Conservation (phyloP, 768 basidiomycete genomes). For the Amanita polypyramis region DNA sequence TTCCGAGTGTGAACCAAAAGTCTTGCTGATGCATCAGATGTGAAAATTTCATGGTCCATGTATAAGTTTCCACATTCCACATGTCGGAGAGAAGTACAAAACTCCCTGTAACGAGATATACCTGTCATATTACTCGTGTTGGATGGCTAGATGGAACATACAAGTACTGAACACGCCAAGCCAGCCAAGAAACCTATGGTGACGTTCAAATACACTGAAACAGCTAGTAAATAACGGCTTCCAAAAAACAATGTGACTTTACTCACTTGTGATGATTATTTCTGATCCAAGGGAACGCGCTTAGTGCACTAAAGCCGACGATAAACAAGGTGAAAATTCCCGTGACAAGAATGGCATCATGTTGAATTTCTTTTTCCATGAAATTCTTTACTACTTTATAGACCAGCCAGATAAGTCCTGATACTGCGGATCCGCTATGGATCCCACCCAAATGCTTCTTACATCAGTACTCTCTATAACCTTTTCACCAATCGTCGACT, state of each 20-base stretch:
- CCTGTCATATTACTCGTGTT: background rate
- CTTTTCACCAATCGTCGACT: background rate
- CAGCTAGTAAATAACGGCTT: slow-evolving; percentile 3
- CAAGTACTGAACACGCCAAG: slow-evolving; percentile 40
- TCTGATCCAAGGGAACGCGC: slow-evolving; percentile 72
- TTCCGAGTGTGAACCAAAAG: slow-evolving; percentile 67
- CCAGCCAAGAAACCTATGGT: slow-evolving; percentile 77
- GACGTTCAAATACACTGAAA: slow-evolving; percentile 66
- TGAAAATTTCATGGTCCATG: slow-evolving; percentile 46
- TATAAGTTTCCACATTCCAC: slow-evolving; percentile 41
- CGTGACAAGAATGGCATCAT: slow-evolving; percentile 47
- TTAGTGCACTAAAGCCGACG: slow-evolving; percentile 47
- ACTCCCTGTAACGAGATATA: slow-evolving; percentile 28
- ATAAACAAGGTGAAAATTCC: slow-evolving; percentile 49
- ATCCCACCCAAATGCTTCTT: slow-evolving; percentile 67
- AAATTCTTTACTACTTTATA: slow-evolving; percentile 51
- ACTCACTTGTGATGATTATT: slow-evolving; percentile 74
- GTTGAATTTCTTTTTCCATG: slow-evolving; percentile 34
- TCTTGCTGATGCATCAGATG: slow-evolving; percentile 58
- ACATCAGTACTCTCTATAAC: slow-evolving; percentile 7
- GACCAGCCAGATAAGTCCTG: slow-evolving; percentile 64
- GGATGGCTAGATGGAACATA: slow-evolving; percentile 10
- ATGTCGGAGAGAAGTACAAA: slow-evolving; percentile 60
- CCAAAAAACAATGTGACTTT: background rate
- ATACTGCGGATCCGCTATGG: slow-evolving; percentile 65